These are phyloP conservation scores for Xylaria longipes DNA, from an alignment of 495 filamentous ascomycete species.

Conservation along the genomic window DNA sequence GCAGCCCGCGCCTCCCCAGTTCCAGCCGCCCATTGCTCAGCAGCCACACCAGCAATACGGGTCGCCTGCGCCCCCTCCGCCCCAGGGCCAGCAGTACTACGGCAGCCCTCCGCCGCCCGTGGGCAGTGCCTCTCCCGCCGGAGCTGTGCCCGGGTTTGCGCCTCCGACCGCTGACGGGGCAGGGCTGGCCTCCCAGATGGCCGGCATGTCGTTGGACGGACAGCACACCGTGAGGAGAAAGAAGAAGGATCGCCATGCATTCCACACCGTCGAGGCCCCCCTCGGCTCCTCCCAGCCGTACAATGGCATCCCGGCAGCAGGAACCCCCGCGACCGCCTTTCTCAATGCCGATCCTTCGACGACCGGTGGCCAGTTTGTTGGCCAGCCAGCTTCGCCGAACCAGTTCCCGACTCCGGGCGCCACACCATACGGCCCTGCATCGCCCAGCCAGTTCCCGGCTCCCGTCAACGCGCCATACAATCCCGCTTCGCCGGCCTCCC, in stretches of 20 bases:
- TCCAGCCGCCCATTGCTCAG: conserved; percentile 55
- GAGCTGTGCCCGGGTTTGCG: conserved; percentile 44
- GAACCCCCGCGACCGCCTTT: conserved; percentile 67
- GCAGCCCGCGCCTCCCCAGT: conserved; percentile 65
- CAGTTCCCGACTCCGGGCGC: conserved; percentile 68
- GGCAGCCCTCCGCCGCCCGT: conserved; percentile 42
- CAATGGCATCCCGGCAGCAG: conserved; percentile 67
- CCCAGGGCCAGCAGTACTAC: conserved; percentile 45
- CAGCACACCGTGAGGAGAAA: conserved; percentile 65
- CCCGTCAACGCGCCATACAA: conserved; percentile 64
- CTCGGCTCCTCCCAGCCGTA: conserved; percentile 67
- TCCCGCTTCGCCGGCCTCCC: conserved; percentile 58
- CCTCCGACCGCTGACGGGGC: conserved; percentile 51
- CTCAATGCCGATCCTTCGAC: conserved; percentile 67
- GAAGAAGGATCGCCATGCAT: conserved; percentile 94
- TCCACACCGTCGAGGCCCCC: conserved; percentile 83
- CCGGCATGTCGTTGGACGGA: conserved; percentile 70
- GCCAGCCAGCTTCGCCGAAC: conserved; percentile 38
- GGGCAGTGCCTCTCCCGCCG: conserved; percentile 40
- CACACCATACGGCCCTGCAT: conserved; percentile 63
- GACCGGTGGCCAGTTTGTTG: conserved; percentile 36
- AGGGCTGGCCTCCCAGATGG: conserved; percentile 85
- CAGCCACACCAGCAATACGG: conserved; percentile 71
- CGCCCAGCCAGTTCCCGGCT: conserved; percentile 62
- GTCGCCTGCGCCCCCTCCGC: conserved; percentile 33